A percentile compares a stretch with the other conserved stretches of the same genome.
Evolutionary conservation across 148 eudicot genomes (phyloP).

Genomic region (Chenopodium suecicum): DNA sequence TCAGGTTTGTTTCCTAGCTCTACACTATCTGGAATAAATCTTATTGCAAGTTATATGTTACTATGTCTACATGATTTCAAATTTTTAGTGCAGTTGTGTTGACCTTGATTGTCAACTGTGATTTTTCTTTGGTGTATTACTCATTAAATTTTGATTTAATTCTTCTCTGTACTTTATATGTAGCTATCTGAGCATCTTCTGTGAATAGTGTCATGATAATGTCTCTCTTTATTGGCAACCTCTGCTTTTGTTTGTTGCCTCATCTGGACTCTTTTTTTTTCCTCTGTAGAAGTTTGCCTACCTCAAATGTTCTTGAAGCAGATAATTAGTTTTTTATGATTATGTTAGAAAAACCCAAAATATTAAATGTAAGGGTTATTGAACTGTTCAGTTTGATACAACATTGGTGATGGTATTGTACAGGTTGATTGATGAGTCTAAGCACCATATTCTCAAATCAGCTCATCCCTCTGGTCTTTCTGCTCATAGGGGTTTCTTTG

Average conservation of each 20-base stretch:
- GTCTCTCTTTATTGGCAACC: background rate
- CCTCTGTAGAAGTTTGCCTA: background rate
- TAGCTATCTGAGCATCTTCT: background rate
- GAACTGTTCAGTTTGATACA: background rate
- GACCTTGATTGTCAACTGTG: background rate
- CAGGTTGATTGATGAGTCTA: slow-evolving; percentile 81
- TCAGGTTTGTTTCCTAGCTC: slow-evolving; percentile 42
- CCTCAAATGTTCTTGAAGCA: background rate
- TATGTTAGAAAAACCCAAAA: background rate
- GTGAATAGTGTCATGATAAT: background rate
- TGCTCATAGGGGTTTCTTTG: slow-evolving; percentile 96
- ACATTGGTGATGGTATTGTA: slow-evolving; percentile 1
- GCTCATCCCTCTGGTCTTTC: slow-evolving; percentile 99
- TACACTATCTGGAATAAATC: background rate
- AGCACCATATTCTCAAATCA: slow-evolving; percentile 86
- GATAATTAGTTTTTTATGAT: background rate
- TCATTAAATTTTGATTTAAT: background rate
- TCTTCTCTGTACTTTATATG: background rate
- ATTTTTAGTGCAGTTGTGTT: background rate
- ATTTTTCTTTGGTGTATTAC: background rate
- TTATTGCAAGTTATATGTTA: background rate
- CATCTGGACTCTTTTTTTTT: background rate
- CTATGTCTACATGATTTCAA: background rate
- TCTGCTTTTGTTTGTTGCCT: background rate
- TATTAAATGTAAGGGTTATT: background rate